Evolutionary conservation across 768 basidiomycete species (phyloP).

Genomic region (Lentinula raphanica): DNA sequence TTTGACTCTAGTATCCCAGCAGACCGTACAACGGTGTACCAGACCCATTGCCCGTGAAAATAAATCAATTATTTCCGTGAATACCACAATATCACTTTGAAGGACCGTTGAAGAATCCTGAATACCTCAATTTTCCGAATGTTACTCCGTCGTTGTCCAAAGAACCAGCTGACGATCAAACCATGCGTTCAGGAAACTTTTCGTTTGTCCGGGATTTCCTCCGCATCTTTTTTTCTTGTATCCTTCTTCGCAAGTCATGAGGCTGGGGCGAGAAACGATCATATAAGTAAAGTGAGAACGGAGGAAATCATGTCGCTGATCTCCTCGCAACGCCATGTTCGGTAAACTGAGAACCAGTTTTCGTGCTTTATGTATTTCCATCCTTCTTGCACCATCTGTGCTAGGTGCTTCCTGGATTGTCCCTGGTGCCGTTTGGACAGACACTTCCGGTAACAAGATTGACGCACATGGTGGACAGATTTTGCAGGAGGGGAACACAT

Average conservation of each 20-base stretch:
- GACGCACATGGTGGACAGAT: constrained; percentile 24
- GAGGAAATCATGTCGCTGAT: background rate
- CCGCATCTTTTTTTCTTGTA: background rate
- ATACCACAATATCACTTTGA: background rate
- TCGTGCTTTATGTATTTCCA: background rate
- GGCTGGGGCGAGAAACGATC: background rate
- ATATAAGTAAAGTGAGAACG: background rate
- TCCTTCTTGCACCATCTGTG: background rate
- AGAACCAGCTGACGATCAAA: background rate
- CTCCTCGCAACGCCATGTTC: background rate
- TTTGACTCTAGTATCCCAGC: no score
- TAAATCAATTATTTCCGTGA: no score
- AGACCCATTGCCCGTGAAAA: no score
- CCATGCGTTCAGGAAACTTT: background rate
- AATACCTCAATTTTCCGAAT: background rate
- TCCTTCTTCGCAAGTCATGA: background rate
- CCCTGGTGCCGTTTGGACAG: constrained; percentile 24
- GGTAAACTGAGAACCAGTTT: background rate
- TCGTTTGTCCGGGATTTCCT: background rate
- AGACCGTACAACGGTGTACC: no score
- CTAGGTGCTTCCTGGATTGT: constrained; percentile 14
- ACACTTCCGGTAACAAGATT: constrained; percentile 21
- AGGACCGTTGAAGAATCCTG: background rate
- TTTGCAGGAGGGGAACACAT: constrained; percentile 18
- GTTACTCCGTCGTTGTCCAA: background rate